Evolutionary conservation across 2,329 filamentous ascomycete genomes (phyloP).

Genomic region (Fusarium goolgardi): DNA sequence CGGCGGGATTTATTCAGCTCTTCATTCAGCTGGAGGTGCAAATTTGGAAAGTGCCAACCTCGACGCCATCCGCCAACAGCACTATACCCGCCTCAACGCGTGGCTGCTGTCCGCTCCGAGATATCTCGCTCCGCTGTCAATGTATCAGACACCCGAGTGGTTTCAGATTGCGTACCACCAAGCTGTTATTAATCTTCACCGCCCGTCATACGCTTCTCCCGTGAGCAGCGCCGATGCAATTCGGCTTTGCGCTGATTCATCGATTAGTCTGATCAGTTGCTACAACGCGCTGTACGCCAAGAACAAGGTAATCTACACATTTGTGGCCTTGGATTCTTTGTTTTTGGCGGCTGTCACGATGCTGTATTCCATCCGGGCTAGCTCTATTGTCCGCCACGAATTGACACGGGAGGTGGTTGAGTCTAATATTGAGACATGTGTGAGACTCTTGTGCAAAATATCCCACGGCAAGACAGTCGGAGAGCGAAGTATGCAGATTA

Average conservation of each 20-base stretch:
- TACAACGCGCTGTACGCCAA: slow-evolving; percentile 42
- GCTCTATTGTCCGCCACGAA: slow-evolving; percentile 28
- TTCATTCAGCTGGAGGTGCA: slow-evolving; percentile 37
- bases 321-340: slow-evolving; percentile 34
- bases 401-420: slow-evolving; percentile 39
- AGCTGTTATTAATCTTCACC: slow-evolving; percentile 40
- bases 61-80: slow-evolving; percentile 37
- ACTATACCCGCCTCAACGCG: slow-evolving; percentile 39
- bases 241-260: slow-evolving; percentile 40
- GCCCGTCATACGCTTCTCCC: slow-evolving; percentile 40
- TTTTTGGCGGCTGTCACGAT: slow-evolving; percentile 44
- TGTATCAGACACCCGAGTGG: slow-evolving; percentile 44
- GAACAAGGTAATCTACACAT: slow-evolving; percentile 42
- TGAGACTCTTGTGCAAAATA: slow-evolving; percentile 35
- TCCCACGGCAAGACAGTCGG: slow-evolving; percentile 40
- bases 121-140: slow-evolving; percentile 39
- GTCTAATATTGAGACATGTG: slow-evolving; percentile 40
- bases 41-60: slow-evolving; percentile 34
- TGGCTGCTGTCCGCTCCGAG: slow-evolving; percentile 39
- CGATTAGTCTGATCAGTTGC: slow-evolving; percentile 42
- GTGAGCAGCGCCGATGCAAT: slow-evolving; percentile 43
- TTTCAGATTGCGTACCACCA: slow-evolving; percentile 44
- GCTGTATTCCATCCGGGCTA: slow-evolving; percentile 38
- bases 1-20: slow-evolving; percentile 36
- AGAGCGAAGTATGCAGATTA: slow-evolving; percentile 36